phyloP scores from a whole-genome alignment of 2,329 filamentous ascomycete genomes.

The Talaromyces rugulosus region DNA sequence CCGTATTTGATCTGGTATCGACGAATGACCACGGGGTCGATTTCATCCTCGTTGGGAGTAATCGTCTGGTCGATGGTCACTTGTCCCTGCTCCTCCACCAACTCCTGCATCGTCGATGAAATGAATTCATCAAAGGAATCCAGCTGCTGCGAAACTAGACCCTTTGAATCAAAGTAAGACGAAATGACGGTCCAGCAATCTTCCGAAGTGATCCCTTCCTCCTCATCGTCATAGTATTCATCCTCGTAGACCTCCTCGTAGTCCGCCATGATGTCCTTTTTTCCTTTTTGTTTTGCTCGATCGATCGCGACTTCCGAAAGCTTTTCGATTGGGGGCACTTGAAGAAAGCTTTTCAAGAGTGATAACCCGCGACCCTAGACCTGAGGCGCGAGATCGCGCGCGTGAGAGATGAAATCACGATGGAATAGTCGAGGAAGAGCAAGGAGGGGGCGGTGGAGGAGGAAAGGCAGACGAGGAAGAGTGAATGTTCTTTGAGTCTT shows the following conservation, averaged over 20 bases:
- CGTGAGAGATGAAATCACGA: slow-evolving; percentile 12
- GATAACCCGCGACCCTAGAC: slow-evolving; percentile 3
- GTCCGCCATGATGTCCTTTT: slow-evolving; percentile 45
- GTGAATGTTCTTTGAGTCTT: slow-evolving; percentile 15
- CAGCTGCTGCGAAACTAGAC: slow-evolving; percentile 93
- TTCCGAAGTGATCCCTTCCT: slow-evolving; percentile 81
- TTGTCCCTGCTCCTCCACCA: slow-evolving; percentile 86
- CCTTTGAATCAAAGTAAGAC: slow-evolving; percentile 93
- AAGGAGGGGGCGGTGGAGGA: slow-evolving; percentile 21
- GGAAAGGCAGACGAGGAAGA: not conserved
- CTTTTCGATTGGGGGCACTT: too few species aligned
- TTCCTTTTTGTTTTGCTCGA: not conserved
- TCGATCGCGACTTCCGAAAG: not conserved
- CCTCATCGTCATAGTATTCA: slow-evolving; percentile 63
- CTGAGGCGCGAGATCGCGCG: slow-evolving; percentile 11
- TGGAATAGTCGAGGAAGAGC: slow-evolving; percentile 19
- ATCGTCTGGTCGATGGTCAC: slow-evolving; percentile 93
- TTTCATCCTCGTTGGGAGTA: slow-evolving; percentile 67
- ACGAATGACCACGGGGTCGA: slow-evolving; percentile 74
- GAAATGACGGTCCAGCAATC: slow-evolving; percentile 98
- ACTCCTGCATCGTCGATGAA: slow-evolving; percentile 85
- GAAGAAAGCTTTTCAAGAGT: not conserved
- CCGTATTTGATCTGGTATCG: slow-evolving; percentile 96
- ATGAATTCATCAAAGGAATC: slow-evolving; percentile 99
- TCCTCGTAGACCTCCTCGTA: slow-evolving; percentile 65